These are phyloP conservation scores for Colletotrichum lupini DNA, from an alignment of 2,329 filamentous ascomycete species.

Conservation along the genomic window DNA sequence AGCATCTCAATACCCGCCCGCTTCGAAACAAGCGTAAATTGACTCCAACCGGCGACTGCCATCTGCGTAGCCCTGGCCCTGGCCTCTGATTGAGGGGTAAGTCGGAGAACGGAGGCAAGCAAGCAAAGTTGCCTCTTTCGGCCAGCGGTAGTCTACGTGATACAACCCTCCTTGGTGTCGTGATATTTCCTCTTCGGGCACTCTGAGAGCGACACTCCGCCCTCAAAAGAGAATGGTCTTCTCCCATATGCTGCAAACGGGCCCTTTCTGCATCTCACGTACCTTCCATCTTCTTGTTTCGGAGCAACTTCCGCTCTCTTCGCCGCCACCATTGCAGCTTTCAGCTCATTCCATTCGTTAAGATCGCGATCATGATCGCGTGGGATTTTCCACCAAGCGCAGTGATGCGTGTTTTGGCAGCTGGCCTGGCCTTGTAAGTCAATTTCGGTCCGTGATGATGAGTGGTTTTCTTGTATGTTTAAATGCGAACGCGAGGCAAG, in stretches of 20 bases:
- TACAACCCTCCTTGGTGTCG: neutral
- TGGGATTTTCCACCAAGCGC: conserved; percentile 18
- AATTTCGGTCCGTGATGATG: too few species aligned
- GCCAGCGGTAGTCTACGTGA: neutral
- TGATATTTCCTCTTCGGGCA: neutral
- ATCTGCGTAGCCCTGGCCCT: neutral
- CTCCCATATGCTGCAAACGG: neutral
- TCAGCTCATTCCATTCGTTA: neutral
- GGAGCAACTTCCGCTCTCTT: neutral
- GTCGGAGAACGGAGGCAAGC: neutral
- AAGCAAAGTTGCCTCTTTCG: conserved; percentile 12
- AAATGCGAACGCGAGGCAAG: neutral
- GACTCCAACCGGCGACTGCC: neutral
- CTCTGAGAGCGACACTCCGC: neutral
- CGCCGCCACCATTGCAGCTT: neutral
- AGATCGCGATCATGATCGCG: neutral
- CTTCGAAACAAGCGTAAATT: neutral
- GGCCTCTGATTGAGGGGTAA: neutral
- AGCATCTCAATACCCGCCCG: neutral
- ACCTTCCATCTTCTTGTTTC: neutral
- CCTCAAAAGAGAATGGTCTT: conserved; percentile 6
- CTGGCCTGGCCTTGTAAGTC: conserved; percentile 5
- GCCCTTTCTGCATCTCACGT: neutral
- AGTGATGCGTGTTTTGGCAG: neutral
- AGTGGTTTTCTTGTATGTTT: neutral